A percentile compares a stretch with the other conserved stretches of the same genome.
These are phyloP conservation scores for Volvox reticuliferus DNA, from an alignment of 139 green algal species.

Conservation along the genomic window DNA sequence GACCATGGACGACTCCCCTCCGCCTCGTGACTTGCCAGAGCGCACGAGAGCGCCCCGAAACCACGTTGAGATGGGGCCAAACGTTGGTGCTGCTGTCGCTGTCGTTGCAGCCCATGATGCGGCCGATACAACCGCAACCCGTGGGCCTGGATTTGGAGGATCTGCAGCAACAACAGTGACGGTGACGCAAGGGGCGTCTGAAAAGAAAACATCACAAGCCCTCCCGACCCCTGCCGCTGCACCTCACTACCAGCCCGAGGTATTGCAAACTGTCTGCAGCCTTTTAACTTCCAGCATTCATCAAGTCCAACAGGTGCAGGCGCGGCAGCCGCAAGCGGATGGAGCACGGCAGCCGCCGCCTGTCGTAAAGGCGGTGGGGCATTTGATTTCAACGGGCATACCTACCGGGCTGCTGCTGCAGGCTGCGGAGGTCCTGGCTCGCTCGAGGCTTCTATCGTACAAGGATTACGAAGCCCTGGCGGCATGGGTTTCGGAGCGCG, in stretches of 20 bases:
- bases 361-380: neutral
- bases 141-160: no score
- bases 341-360: neutral
- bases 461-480: neutral
- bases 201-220: neutral
- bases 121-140: no score
- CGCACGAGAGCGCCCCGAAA: neutral
- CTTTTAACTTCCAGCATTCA: slow-evolving; percentile 16
- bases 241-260: neutral
- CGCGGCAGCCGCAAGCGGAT: neutral
- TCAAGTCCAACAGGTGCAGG: neutral
- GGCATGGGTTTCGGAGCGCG: neutral
- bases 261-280: neutral
- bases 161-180: no score
- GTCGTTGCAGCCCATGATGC: no score
- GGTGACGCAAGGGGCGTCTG: no score
- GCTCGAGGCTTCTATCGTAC: neutral
- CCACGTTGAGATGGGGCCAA: neutral
- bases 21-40: neutral
- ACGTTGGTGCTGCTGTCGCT: neutral
- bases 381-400: slow-evolving; percentile 1
- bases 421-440: neutral
- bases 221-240: neutral
- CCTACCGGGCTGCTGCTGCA: slow-evolving; percentile 10
- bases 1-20: neutral